A percentile compares a stretch with the other conserved stretches of the same genome.
Evolutionary conservation across 306 rosid genomes (phyloP).

Genomic region (Oxytropis ochrocephala): DNA sequence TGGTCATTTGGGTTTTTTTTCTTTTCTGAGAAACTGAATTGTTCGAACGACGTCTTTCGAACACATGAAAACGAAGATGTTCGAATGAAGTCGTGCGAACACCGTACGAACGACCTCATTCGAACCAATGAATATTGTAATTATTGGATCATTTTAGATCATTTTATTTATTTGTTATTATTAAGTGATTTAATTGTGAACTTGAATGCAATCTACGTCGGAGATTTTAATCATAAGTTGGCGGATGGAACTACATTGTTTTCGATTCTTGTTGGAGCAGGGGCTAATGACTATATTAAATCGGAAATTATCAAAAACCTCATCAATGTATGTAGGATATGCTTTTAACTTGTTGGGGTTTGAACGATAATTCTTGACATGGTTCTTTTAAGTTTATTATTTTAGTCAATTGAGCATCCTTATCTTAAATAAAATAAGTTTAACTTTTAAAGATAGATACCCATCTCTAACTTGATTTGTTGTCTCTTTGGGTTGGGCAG

Average conservation of each 20-base stretch:
- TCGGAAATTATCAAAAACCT: conserved; percentile 68
- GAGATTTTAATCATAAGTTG: conserved; percentile 95
- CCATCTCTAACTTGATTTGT: background rate
- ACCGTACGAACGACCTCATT: no score
- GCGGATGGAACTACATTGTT: conserved; percentile 84
- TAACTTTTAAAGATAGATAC: background rate
- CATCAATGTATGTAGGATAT: conserved; percentile 40
- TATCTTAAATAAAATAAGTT: no score
- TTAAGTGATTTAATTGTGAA: conserved; percentile 6
- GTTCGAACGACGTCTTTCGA: no score
- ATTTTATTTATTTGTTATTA: background rate
- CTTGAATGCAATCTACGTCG: conserved; percentile 54
- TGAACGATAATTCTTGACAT: no score
- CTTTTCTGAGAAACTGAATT: no score
- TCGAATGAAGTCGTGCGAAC: no score
- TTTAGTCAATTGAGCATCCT: background rate
- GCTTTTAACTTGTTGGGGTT: no score
- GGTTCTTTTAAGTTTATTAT: background rate
- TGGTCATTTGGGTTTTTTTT: no score
- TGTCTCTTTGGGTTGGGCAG: conserved; percentile 3
- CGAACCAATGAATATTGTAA: no score
- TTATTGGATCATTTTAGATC: no score
- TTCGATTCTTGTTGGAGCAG: conserved; percentile 28
- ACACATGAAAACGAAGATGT: no score
- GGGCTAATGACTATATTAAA: conserved; percentile 52